A percentile compares a stretch with the other conserved stretches of the same genome.
Evolutionary conservation across 305 asterid genomes (phyloP).

Genomic region (Solanum hybrid): DNA sequence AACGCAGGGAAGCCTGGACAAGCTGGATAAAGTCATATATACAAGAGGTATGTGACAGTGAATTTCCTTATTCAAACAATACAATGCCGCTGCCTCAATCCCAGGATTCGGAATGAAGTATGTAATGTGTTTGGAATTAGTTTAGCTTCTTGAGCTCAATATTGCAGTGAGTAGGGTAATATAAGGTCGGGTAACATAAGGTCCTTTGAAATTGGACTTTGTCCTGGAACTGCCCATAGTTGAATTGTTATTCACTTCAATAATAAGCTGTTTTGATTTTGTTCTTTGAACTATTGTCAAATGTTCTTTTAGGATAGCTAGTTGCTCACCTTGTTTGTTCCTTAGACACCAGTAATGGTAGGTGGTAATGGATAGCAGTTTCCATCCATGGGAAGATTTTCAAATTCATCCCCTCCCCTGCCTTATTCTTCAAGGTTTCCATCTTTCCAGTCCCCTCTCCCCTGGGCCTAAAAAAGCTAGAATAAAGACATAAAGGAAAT

Average conservation of each 20-base stretch:
- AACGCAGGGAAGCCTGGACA: constrained; percentile 86
- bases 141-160: background rate
- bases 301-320: background rate
- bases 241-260: background rate
- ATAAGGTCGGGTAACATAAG: background rate
- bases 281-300: background rate
- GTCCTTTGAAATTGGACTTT: background rate
- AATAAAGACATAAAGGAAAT: background rate
- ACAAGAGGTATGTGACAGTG: constrained; percentile 43
- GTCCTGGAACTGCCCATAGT: background rate
- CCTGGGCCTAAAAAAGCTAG: background rate
- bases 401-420: background rate
- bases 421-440: background rate
- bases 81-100: background rate
- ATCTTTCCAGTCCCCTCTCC: background rate
- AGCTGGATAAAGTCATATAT: constrained; percentile 66
- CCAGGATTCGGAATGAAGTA: background rate
- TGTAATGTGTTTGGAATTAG: background rate
- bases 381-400: background rate
- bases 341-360: background rate
- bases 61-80: background rate
- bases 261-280: background rate
- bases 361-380: background rate
- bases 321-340: background rate
- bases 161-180: background rate